phyloP scores from a whole-genome alignment of 805 yeast species.

The Candida ascalaphidarum region DNA sequence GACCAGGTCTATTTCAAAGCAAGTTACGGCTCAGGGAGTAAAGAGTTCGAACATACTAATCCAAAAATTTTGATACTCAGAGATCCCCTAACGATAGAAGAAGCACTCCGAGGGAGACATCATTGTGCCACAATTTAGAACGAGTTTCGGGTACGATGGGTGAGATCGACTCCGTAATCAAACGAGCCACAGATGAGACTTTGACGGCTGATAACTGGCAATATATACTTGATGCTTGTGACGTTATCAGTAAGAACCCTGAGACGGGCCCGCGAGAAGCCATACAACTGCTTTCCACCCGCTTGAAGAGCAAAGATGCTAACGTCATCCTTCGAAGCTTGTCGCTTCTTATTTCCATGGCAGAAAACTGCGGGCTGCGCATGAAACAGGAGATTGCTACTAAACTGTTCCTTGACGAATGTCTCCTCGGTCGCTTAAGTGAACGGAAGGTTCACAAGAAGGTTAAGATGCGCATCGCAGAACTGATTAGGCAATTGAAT shows the following conservation, averaged over 20 bases:
- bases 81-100: too few relatives aligned
- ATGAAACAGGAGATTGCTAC: slow-evolving; percentile 37
- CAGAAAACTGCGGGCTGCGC: slow-evolving; percentile 37
- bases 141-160: too few relatives aligned
- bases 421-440: slow-evolving; percentile 33
- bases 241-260: slow-evolving; percentile 26
- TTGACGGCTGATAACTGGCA: slow-evolving; percentile 37
- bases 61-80: too few relatives aligned
- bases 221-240: slow-evolving; percentile 34
- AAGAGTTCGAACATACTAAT: too few relatives aligned
- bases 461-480: slow-evolving; percentile 58
- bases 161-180: slow-evolving; percentile 16
- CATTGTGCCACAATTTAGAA: too few relatives aligned
- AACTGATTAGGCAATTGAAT: slow-evolving; percentile 59
- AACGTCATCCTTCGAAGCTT: slow-evolving; percentile 29
- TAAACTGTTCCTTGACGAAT: slow-evolving; percentile 23
- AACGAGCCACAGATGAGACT: slow-evolving; percentile 32
- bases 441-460: slow-evolving; percentile 53
- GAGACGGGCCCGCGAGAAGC: slow-evolving; percentile 28
- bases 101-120: too few relatives aligned
- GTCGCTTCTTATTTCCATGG: slow-evolving; percentile 28
- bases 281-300: slow-evolving; percentile 12
- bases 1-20: too few relatives aligned
- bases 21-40: too few relatives aligned
- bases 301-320: slow-evolving; percentile 28